Evolutionary conservation across 306 rosid genomes (phyloP).

Genomic region (cucumber (Cucumis sativus)): Cucumber_9930_V3 NC_026656.2:9854001-9854500

Average conservation of each 20-base stretch:
- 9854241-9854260: background rate
- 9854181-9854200: background rate
- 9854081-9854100: no score
- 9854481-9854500: constrained; percentile 26
- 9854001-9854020: no score
- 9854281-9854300: constrained; percentile 4
- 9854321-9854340: constrained; percentile 23
- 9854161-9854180: background rate
- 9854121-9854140: no score
- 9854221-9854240: background rate
- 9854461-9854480: constrained; percentile 71
- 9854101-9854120: no score
- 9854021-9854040: no score
- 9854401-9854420: background rate
- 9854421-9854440: background rate
- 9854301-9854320: constrained; percentile 63
- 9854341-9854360: background rate
- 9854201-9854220: background rate
- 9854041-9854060: no score
- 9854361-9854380: background rate
- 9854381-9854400: background rate
- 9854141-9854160: background rate
- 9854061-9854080: no score
- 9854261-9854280: constrained; percentile 72
- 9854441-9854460: constrained; percentile 72